phyloP scores from a whole-genome alignment of 2,329 filamentous ascomycete genomes.

The Rugonectria rugulosa region DNA sequence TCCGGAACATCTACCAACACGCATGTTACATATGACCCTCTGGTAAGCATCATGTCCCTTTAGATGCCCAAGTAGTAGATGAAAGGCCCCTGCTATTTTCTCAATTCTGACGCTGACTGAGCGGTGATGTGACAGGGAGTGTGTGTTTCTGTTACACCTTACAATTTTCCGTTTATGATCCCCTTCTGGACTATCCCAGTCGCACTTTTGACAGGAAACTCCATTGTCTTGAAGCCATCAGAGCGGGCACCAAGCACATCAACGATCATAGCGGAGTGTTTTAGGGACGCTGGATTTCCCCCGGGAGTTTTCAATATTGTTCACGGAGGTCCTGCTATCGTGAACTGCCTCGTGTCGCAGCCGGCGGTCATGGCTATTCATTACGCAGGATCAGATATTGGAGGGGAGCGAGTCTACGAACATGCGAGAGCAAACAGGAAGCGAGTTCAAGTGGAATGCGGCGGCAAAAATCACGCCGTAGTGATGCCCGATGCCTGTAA shows the following conservation, averaged over 20 bases:
- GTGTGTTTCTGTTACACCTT: slow-evolving; percentile 19
- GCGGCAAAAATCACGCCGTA: slow-evolving; percentile 74
- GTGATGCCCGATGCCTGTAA: slow-evolving; percentile 73
- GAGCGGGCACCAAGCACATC: slow-evolving; percentile 67
- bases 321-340: slow-evolving; percentile 68
- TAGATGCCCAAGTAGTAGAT: no score
- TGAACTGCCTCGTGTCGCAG: slow-evolving; percentile 73
- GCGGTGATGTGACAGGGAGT: slow-evolving; percentile 8
- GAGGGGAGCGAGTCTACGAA: slow-evolving; percentile 72
- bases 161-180: slow-evolving; percentile 31
- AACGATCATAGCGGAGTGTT: slow-evolving; percentile 68
- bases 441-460: slow-evolving; percentile 73
- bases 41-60: no score
- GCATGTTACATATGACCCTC: no score
- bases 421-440: slow-evolving; percentile 73
- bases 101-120: no score
- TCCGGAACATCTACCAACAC: no score
- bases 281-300: slow-evolving; percentile 45
- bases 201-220: slow-evolving; percentile 27
- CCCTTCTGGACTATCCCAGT: slow-evolving; percentile 29
- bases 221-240: slow-evolving; percentile 44
- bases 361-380: slow-evolving; percentile 72
- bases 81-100: no score
- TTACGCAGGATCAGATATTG: slow-evolving; percentile 73
- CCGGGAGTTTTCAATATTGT: slow-evolving; percentile 63